These are phyloP conservation scores for Rhynchospora tenuis DNA, from an alignment of 176 grass and related monocot species.

Conservation along the genomic window DNA sequence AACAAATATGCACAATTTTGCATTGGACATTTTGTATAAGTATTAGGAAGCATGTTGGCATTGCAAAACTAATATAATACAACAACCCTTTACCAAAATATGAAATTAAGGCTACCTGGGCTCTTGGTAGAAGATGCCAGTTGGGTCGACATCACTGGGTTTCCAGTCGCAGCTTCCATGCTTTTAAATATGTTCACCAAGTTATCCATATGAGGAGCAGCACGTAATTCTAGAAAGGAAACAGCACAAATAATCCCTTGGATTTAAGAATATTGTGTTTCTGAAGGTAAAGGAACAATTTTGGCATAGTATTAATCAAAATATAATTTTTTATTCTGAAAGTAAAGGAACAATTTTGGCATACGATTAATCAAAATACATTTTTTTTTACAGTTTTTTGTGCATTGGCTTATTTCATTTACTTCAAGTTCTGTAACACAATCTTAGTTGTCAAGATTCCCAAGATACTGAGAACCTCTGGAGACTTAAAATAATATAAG, in stretches of 20 bases:
- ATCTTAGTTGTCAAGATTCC: conserved; percentile 5
- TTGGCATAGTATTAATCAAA: neutral
- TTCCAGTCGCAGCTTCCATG: conserved; percentile 69
- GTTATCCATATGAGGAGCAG: conserved; percentile 86
- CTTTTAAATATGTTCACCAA: conserved; percentile 71
- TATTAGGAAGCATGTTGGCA: neutral
- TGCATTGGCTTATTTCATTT: neutral
- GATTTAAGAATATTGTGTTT: neutral
- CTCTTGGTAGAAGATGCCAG: neutral
- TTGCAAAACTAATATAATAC: neutral
- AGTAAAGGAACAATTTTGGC: neutral
- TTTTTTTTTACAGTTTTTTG: neutral
- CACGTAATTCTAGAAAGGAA: conserved; percentile 48
- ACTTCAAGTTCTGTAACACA: neutral
- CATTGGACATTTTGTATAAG: neutral
- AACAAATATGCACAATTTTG: neutral
- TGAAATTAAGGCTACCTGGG: conserved; percentile 29
- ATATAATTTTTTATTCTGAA: neutral
- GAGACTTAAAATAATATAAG: neutral
- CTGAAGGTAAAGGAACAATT: neutral
- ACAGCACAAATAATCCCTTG: neutral
- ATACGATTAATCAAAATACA: neutral
- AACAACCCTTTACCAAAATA: neutral
- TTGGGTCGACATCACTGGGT: conserved; percentile 53
- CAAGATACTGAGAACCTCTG: neutral